phyloP scores from a whole-genome alignment of 352 stramenopile genomes.

The Phytophthora sojae region DNA sequence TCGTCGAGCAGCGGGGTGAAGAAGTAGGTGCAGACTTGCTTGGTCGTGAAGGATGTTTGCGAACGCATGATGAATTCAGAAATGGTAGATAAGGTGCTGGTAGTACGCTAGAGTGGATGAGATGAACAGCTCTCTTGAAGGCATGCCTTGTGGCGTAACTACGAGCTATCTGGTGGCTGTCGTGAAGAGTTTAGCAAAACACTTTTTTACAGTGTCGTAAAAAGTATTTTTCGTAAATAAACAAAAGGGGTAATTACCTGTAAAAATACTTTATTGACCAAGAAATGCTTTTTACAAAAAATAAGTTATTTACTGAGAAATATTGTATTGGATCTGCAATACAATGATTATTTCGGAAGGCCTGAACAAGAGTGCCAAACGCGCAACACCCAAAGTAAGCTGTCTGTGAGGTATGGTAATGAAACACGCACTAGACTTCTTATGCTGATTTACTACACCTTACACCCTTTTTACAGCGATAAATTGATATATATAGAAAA shows the following conservation, averaged over 20 bases:
- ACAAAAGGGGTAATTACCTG: neutral
- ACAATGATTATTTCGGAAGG: neutral
- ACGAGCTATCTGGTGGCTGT: neutral
- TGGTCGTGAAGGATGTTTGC: conserved; percentile 4
- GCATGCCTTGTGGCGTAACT: neutral
- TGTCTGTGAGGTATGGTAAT: neutral
- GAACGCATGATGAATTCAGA: no score
- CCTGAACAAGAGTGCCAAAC: no score
- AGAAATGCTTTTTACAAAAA: neutral
- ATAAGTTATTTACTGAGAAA: neutral
- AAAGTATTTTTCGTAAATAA: neutral
- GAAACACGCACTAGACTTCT: neutral
- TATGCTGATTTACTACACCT: neutral
- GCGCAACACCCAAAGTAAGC: no score
- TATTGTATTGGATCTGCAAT: no score
- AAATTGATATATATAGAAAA: neutral
- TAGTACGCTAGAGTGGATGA: neutral
- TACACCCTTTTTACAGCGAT: neutral
- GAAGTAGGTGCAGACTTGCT: conserved; percentile 13
- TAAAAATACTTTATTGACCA: neutral
- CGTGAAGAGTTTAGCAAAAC: neutral
- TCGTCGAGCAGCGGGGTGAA: conserved; percentile 10
- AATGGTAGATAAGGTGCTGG: no score
- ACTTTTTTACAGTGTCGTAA: neutral
- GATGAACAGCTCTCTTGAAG: neutral